These are phyloP conservation scores for Elasticomyces elasticus DNA, from an alignment of 495 filamentous ascomycete genomes.

Conservation along the genomic window DNA sequence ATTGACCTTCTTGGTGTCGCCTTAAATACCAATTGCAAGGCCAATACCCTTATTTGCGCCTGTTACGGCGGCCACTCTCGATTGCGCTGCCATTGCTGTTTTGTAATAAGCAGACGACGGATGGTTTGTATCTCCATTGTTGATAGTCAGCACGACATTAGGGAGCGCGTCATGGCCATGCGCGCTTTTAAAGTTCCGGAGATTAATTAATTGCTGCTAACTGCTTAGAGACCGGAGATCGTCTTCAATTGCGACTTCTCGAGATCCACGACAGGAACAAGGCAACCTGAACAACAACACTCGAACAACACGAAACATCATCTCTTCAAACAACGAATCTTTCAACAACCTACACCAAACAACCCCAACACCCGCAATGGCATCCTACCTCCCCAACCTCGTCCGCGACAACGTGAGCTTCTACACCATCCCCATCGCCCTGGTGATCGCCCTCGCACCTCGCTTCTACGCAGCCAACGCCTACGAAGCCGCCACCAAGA, in stretches of 20 bases:
- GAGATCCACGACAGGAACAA: not conserved
- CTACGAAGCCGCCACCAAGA: slow-evolving; percentile 26
- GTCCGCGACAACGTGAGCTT: slow-evolving; percentile 41
- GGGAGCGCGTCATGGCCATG: not conserved
- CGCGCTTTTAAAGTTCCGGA: not conserved
- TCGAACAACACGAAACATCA: not conserved
- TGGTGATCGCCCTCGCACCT: slow-evolving; percentile 33
- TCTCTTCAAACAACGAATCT: not conserved
- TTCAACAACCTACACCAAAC: not conserved
- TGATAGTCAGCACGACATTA: too few relatives aligned
- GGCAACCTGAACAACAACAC: not conserved
- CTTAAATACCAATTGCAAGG: slow-evolving; percentile 22
- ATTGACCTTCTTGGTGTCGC: not conserved
- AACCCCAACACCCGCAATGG: slow-evolving; percentile 26
- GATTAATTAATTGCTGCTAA: too few relatives aligned
- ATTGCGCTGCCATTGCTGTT: slow-evolving; percentile 8
- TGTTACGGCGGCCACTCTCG: slow-evolving; percentile 32
- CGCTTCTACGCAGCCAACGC: slow-evolving; percentile 29
- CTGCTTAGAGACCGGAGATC: too few relatives aligned
- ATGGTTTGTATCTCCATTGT: too few relatives aligned
- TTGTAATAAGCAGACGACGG: not conserved
- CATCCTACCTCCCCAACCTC: slow-evolving; percentile 35
- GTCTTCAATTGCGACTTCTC: too few relatives aligned
- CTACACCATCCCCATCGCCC: slow-evolving; percentile 36
- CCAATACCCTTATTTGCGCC: slow-evolving; percentile 38